phyloP scores from a whole-genome alignment of 768 basidiomycete genomes.

The Rickenella mellea region DNA sequence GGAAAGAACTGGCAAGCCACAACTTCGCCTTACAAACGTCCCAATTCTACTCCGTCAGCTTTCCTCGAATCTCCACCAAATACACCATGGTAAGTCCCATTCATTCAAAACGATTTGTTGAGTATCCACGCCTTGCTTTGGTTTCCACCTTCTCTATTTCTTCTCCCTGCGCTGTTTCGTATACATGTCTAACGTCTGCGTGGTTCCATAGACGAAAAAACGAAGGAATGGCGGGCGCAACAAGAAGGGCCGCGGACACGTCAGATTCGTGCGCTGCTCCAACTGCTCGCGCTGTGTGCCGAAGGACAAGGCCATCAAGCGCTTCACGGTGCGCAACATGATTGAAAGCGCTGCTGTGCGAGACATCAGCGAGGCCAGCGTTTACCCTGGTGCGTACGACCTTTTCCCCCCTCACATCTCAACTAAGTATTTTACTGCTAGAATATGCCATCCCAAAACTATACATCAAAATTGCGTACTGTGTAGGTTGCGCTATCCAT shows the following conservation, averaged over 20 bases:
- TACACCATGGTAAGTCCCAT: slow-evolving; percentile 23
- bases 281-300: slow-evolving; percentile 98
- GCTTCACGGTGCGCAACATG: slow-evolving; percentile 99
- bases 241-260: slow-evolving; percentile 98
- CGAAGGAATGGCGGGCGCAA: slow-evolving; percentile 98
- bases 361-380: slow-evolving; percentile 92
- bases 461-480: slow-evolving; percentile 98
- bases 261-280: slow-evolving; percentile 90
- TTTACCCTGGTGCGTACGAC: slow-evolving; percentile 71
- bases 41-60: slow-evolving; percentile 15
- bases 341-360: slow-evolving; percentile 97
- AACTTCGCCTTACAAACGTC: slow-evolving; percentile 4
- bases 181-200: not conserved
- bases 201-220: slow-evolving; percentile 76
- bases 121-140: not conserved
- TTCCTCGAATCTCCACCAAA: slow-evolving; percentile 10
- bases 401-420: not conserved
- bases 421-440: slow-evolving; percentile 20
- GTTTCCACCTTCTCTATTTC: slow-evolving; percentile 12
- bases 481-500: slow-evolving; percentile 98
- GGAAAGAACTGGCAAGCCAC: too few relatives aligned
- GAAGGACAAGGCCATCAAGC: slow-evolving; percentile 99
- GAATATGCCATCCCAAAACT: slow-evolving; percentile 96
- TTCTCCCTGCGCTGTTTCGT: too few relatives aligned
- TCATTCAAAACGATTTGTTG: not conserved